Percentiles rank a stretch among this genome's conserved stretches.
Conservation (phyloP, 2,329 filamentous ascomycete genomes). For the Ciborinia camelliae region DNA sequence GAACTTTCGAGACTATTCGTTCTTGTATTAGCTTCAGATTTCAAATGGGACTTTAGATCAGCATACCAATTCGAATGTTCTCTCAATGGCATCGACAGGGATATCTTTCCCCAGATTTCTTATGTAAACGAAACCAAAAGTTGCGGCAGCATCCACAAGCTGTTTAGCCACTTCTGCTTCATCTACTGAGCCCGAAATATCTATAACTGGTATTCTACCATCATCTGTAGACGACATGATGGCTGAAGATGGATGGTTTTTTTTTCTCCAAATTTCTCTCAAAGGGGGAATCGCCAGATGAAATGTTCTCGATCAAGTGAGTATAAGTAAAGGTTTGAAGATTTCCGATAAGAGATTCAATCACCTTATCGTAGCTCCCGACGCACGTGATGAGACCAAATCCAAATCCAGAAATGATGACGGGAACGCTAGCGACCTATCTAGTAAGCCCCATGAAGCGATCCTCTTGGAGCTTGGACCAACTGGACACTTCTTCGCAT, state of each 20-base stretch:
- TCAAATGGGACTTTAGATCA: neutral
- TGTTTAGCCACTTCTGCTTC: slow-evolving; percentile 59
- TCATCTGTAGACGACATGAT: slow-evolving; percentile 15
- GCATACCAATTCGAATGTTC: slow-evolving; percentile 69
- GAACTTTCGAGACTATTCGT: slow-evolving; percentile 65
- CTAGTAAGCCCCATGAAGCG: neutral
- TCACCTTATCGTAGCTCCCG: neutral
- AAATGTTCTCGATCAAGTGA: neutral
- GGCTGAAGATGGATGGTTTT: too few relatives aligned
- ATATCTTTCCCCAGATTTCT: slow-evolving; percentile 71
- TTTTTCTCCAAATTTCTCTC: neutral
- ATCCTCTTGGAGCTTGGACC: slow-evolving; percentile 6
- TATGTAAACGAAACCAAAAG: slow-evolving; percentile 88
- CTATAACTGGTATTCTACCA: slow-evolving; percentile 69
- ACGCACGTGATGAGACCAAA: neutral
- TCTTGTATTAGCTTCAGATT: slow-evolving; percentile 8
- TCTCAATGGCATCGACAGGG: slow-evolving; percentile 59
- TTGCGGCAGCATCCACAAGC: slow-evolving; percentile 75
- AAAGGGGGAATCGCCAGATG: slow-evolving; percentile 6
- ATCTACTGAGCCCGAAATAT: slow-evolving; percentile 61
- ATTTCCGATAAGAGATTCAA: neutral
- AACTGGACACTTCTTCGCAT: too few relatives aligned
- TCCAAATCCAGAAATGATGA: too few relatives aligned
- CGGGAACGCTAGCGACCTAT: neutral
- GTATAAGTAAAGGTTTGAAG: too few relatives aligned